Evolutionary conservation across 2,329 filamentous ascomycete species (phyloP), one percentile per base, ranked within the genome.

Genomic region (Fusarium coffeatum): DNA sequence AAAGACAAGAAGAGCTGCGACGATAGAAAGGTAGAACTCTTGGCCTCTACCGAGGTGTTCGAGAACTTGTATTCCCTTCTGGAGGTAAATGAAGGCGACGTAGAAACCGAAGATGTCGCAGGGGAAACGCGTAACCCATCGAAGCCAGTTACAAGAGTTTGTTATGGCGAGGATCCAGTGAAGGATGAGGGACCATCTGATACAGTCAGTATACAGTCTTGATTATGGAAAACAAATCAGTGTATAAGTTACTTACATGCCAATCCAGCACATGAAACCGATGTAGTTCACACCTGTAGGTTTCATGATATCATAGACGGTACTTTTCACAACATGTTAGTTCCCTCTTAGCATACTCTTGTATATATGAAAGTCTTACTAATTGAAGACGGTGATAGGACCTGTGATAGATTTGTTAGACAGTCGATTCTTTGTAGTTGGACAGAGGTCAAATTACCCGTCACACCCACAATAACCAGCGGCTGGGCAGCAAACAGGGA

Each of bases 71-170:
- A 97, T 91, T 18, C 93, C 93, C 80, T 97, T 97, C 76, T 97
- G 93, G 22, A 97, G 85, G 77, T 97, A 97, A 79, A 97, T 95
- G 77, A 92, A 94, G 59, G 93, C 93, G 49, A 97, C 93, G 77
- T 97, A 97, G 82, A 97, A 97, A 53, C 93, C 94, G 72, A 97
- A 97, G 75, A 95, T 96, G 79, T 97, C 94, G 81, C 94, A 97
- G 25, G 93, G 93, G 78, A 97, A 97, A 16, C 93, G 88, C 2
- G 94, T 97, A 23, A 97, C 93, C 79, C 94, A 97, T 76, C 89
- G 90, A n/a, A 97, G 84, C 75, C 87, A 92, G 80, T 97, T 96
- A 83, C 94, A 97, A 3, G 93, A 90, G 78, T 97, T 97, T 13
- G 92, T 93, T 59, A 93, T 84, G 50, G 93, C 93, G 22, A 97